Evolutionary conservation across 257 asterid genomes (phyloP).

Genomic region (Nyctanthes arbortristis): DNA sequence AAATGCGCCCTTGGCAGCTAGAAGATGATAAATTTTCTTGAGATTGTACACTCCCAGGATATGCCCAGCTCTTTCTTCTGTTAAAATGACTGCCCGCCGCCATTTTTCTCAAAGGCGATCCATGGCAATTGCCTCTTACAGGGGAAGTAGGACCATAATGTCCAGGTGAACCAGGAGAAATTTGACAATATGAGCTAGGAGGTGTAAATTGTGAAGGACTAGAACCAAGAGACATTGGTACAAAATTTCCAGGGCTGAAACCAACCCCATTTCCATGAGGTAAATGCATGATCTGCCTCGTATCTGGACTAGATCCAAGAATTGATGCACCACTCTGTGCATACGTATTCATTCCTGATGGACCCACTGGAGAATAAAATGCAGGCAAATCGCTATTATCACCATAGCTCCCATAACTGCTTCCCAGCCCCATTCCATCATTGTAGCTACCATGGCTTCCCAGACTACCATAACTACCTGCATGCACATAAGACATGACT

Average conservation of each 20-base stretch:
- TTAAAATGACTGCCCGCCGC: conserved; percentile 78
- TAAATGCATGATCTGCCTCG: conserved; percentile 74
- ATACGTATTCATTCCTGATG: conserved; percentile 76
- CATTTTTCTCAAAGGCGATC: conserved; percentile 88
- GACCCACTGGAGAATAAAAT: conserved; percentile 90
- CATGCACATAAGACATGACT: conserved; percentile 68
- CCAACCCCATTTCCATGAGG: conserved; percentile 83
- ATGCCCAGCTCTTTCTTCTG: conserved; percentile 71
- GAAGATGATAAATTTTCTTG: conserved; percentile 63
- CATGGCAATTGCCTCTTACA: conserved; percentile 79
- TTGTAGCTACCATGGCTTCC: conserved; percentile 99
- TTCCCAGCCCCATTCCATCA: conserved; percentile 75
- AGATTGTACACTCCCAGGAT: conserved; percentile 62
- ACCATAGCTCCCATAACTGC: conserved; percentile 96
- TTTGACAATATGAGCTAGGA: conserved; percentile 73
- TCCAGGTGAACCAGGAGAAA: conserved; percentile 85
- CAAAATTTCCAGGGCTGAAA: conserved; percentile 85
- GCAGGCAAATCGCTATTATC: conserved; percentile 81
- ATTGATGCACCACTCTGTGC: conserved; percentile 67
- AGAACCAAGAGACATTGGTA: conserved; percentile 95
- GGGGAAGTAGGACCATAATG: conserved; percentile 97
- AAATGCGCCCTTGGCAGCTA: conserved; percentile 59
- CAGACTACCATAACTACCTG: conserved; percentile 93
- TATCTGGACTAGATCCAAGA: conserved; percentile 88
- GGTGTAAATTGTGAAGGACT: conserved; percentile 99